Percentiles rank a stretch among this genome's conserved stretches.
phyloP scores from a whole-genome alignment of 805 yeast genomes.

The Candida yuanshanica region DNA sequence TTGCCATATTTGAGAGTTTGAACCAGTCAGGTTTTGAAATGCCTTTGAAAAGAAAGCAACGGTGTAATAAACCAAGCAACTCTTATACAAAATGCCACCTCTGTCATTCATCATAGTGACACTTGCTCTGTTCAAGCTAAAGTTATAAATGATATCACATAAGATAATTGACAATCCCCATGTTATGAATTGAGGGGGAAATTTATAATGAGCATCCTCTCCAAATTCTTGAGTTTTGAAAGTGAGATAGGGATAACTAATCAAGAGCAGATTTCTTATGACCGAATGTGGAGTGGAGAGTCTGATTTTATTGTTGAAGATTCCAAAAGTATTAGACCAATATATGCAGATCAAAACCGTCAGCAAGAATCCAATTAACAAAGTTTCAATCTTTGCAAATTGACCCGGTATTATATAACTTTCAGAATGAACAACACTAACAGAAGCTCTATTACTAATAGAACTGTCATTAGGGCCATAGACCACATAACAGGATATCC shows the following conservation, averaged over 20 bases:
- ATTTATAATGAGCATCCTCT: not conserved
- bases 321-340: not conserved
- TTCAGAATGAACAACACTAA: slow-evolving; percentile 6
- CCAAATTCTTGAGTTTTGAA: not conserved
- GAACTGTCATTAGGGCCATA: not conserved
- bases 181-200: not conserved
- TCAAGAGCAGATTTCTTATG: not conserved
- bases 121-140: not conserved
- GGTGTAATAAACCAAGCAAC: not conserved
- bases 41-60: not conserved
- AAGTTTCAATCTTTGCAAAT: not conserved
- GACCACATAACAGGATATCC: not conserved
- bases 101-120: not conserved
- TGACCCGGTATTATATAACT: slow-evolving; percentile 2
- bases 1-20: not conserved
- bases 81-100: not conserved
- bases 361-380: not conserved
- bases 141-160: not conserved
- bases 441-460: slow-evolving; percentile 1
- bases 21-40: not conserved
- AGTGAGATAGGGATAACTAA: not conserved
- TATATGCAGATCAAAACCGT: not conserved
- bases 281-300: not conserved
- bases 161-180: not conserved
- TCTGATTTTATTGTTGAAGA: not conserved